phyloP scores from a whole-genome alignment of 805 yeast species.

The Alloascoidea hylecoeti region DNA sequence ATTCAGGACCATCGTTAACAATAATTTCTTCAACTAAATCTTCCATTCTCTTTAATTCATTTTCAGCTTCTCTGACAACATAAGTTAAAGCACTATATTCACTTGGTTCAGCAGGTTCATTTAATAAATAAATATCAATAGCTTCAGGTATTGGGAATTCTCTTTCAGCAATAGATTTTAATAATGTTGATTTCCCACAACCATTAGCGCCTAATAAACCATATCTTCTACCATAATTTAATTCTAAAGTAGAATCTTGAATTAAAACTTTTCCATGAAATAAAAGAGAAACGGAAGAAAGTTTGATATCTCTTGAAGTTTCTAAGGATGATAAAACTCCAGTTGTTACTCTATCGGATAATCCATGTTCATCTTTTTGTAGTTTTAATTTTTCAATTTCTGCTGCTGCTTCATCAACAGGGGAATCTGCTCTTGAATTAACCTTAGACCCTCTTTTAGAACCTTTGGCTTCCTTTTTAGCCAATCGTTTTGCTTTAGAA shows the following conservation, averaged over 20 bases:
- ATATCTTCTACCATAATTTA: slow-evolving; percentile 94
- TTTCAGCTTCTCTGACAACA: slow-evolving; percentile 94
- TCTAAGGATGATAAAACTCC: slow-evolving; percentile 86
- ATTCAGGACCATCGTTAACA: slow-evolving; percentile 89
- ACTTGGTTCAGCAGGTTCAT: slow-evolving; percentile 95
- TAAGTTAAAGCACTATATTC: slow-evolving; percentile 88
- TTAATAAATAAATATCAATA: slow-evolving; percentile 83
- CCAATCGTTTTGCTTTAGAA: slow-evolving; percentile 97
- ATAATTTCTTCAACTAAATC: slow-evolving; percentile 81
- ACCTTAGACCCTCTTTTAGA: slow-evolving; percentile 38
- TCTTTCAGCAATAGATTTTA: slow-evolving; percentile 88
- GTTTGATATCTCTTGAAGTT: slow-evolving; percentile 88
- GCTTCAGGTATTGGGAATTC: slow-evolving; percentile 91
- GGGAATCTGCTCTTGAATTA: slow-evolving; percentile 13
- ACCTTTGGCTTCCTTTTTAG: slow-evolving; percentile 84
- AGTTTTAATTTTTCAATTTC: slow-evolving; percentile 77
- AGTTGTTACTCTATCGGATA: slow-evolving; percentile 94
- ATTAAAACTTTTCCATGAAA: slow-evolving; percentile 96
- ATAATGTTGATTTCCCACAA: slow-evolving; percentile 94
- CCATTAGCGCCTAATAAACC: slow-evolving; percentile 98
- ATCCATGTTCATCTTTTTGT: slow-evolving; percentile 87
- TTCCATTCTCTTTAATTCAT: slow-evolving; percentile 82
- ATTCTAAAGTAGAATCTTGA: slow-evolving; percentile 84
- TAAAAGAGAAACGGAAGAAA: slow-evolving; percentile 77
- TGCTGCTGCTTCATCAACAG: slow-evolving; percentile 42